Evolutionary conservation across 73 alveolate species (phyloP).

Genomic region (Loxodes magnus): DNA sequence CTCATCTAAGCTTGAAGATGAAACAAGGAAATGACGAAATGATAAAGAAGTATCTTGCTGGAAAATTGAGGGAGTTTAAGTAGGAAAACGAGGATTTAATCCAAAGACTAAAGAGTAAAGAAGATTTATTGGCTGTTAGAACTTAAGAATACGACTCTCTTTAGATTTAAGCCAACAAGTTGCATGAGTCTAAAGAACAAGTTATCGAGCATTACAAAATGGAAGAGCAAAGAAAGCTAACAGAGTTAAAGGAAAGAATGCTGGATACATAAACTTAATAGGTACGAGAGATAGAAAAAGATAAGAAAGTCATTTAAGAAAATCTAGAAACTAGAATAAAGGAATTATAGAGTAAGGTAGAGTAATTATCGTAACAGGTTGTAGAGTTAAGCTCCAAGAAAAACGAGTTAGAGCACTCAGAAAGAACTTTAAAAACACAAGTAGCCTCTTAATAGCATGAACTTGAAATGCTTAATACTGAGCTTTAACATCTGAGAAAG

Average conservation of each 20-base stretch:
- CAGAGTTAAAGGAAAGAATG: too few relatives aligned
- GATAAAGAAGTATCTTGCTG: slow-evolving; percentile 25
- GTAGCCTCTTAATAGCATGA: slow-evolving; percentile 13
- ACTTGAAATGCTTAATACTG: slow-evolving; percentile 15
- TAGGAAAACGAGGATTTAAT: not conserved
- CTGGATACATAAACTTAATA: not conserved
- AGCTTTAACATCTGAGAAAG: slow-evolving; percentile 15
- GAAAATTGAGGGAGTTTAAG: slow-evolving; percentile 21
- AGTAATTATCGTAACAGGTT: not conserved
- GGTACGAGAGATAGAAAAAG: not conserved
- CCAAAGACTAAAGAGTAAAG: not conserved
- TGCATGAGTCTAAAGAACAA: not conserved
- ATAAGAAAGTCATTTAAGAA: not conserved
- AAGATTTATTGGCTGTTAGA: not conserved
- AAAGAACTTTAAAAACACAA: slow-evolving; percentile 1
- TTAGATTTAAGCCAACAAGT: not conserved
- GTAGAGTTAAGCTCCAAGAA: not conserved
- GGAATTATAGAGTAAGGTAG: not conserved
- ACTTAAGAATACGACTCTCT: not conserved
- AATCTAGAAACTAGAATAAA: not conserved
- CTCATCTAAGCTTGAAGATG: slow-evolving; percentile 10
- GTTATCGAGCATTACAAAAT: not conserved
- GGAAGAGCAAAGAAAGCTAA: slow-evolving; percentile 6
- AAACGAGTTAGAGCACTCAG: not conserved
- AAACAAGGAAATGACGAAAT: slow-evolving; percentile 34